Evolutionary conservation across 2,329 filamentous ascomycete species (phyloP).

Genomic region (Atkinsonella texensis): DNA sequence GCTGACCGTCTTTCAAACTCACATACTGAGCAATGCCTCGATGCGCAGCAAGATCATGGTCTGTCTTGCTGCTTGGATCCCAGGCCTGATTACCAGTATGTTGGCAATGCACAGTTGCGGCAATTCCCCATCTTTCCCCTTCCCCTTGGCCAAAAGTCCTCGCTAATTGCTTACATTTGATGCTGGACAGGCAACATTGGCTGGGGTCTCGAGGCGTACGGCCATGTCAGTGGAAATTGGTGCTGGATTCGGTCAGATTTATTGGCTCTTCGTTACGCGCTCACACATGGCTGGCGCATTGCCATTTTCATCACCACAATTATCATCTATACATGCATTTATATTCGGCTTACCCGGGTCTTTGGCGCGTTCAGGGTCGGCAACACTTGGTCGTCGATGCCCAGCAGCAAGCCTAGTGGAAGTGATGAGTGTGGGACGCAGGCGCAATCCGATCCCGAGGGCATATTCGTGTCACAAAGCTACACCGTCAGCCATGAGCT

Average conservation of each 20-base stretch:
- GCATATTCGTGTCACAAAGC: constrained; percentile 4
- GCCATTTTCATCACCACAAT: constrained; percentile 26
- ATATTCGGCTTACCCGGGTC: constrained; percentile 11
- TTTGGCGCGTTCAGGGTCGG: constrained; percentile 5
- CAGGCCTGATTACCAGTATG: constrained; percentile 25
- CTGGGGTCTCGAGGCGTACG: constrained; percentile 12
- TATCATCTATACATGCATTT: constrained; percentile 27
- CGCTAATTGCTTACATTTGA: no score
- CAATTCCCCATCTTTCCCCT: not conserved
- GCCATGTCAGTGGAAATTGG: constrained; percentile 30
- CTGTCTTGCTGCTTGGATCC: constrained; percentile 27
- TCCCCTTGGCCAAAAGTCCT: no score
- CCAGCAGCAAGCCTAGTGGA: not conserved
- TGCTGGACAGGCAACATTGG: constrained; percentile 3
- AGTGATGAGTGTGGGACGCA: not conserved
- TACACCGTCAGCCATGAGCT: constrained; percentile 4
- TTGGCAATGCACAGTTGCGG: not conserved
- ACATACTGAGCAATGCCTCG: constrained; percentile 20
- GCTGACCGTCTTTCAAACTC: constrained; percentile 24
- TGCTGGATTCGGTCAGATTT: constrained; percentile 28
- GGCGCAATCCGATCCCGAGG: constrained; percentile 2
- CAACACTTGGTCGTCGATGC: not conserved
- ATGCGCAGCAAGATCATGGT: constrained; percentile 18
- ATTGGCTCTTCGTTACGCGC: constrained; percentile 24
- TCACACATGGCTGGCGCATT: constrained; percentile 31